A percentile compares a stretch with the other conserved stretches of the same genome.
Evolutionary conservation across 352 stramenopile genomes (phyloP).

Genomic region (Globisporangium ultimum): DNA sequence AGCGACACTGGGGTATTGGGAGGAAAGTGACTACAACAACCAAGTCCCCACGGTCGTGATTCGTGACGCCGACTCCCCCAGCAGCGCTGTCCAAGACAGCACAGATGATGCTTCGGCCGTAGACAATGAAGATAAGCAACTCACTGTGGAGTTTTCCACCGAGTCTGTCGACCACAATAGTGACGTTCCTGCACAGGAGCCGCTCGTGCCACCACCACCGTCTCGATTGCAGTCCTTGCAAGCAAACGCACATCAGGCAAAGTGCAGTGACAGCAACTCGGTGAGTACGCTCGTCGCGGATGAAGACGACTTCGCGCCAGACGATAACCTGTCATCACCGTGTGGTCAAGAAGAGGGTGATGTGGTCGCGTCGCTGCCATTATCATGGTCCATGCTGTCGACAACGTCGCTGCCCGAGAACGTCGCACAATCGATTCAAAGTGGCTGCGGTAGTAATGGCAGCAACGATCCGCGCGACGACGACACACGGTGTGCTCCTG

Average conservation of each 20-base stretch:
- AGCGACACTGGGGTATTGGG: constrained; percentile 4
- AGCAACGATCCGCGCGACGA: constrained; percentile 19
- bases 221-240: too few relatives aligned
- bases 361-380: constrained; percentile 32
- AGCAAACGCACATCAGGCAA: too few relatives aligned
- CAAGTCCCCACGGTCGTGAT: constrained; percentile 14
- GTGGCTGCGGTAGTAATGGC: too few relatives aligned
- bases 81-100: not conserved
- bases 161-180: too few relatives aligned
- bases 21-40: constrained; percentile 9
- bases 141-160: too few relatives aligned
- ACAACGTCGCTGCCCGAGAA: constrained; percentile 36
- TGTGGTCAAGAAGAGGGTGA: constrained; percentile 25
- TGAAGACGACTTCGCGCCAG: constrained; percentile 2
- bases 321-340: not conserved
- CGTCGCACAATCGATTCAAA: constrained; percentile 19
- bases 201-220: too few relatives aligned
- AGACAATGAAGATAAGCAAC: not conserved
- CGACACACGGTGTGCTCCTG: constrained; percentile 28
- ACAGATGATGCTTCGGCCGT: not conserved
- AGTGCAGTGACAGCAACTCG: too few relatives aligned
- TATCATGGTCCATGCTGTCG: constrained; percentile 68
- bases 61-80: constrained; percentile 2
- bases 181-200: too few relatives aligned
- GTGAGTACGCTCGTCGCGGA: not conserved